Percentiles rank a stretch among this genome's conserved stretches.
Evolutionary conservation across 2,329 filamentous ascomycete genomes (phyloP).

Genomic region (Aspergillus luchuensis): DNA sequence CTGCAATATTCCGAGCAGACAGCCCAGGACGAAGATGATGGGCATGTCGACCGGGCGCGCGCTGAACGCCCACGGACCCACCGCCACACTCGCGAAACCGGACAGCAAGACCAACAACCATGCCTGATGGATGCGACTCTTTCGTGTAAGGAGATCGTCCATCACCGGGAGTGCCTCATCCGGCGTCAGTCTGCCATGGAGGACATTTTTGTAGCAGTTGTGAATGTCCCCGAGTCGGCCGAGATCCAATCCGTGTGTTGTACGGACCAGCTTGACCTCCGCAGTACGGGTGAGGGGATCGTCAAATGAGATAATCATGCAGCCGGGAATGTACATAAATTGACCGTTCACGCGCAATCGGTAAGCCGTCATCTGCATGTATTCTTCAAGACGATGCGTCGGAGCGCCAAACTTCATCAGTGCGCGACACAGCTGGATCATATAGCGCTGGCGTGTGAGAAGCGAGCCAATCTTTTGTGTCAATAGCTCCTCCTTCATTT

Average conservation of each 20-base stretch:
- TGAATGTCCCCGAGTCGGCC: slow-evolving; percentile 46
- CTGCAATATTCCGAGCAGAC: slow-evolving; percentile 71
- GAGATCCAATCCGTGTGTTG: slow-evolving; percentile 43
- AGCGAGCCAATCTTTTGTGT: slow-evolving; percentile 65
- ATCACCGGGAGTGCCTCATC: slow-evolving; percentile 44
- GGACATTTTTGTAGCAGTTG: slow-evolving; percentile 48
- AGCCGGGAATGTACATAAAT: slow-evolving; percentile 70
- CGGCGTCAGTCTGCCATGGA: slow-evolving; percentile 46
- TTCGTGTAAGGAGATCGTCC: slow-evolving; percentile 56
- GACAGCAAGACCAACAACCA: slow-evolving; percentile 65
- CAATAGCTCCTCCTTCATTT: slow-evolving; percentile 26
- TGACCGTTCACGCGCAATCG: slow-evolving; percentile 84
- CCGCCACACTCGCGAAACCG: slow-evolving; percentile 71
- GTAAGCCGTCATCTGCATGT: slow-evolving; percentile 82
- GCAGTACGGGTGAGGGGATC: slow-evolving; percentile 46
- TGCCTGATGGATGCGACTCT: slow-evolving; percentile 55
- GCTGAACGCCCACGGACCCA: slow-evolving; percentile 77
- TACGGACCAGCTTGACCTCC: slow-evolving; percentile 45
- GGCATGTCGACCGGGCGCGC: slow-evolving; percentile 76
- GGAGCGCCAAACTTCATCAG: slow-evolving; percentile 89
- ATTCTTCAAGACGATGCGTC: slow-evolving; percentile 87
- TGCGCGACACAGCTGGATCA: slow-evolving; percentile 79
- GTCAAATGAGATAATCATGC: slow-evolving; percentile 68
- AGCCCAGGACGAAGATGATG: slow-evolving; percentile 72
- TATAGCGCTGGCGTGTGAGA: slow-evolving; percentile 76